These are phyloP conservation scores for Aurantiochytrium sp. DNA, from an alignment of 108 stramenopile species.

Conservation along the genomic window DNA sequence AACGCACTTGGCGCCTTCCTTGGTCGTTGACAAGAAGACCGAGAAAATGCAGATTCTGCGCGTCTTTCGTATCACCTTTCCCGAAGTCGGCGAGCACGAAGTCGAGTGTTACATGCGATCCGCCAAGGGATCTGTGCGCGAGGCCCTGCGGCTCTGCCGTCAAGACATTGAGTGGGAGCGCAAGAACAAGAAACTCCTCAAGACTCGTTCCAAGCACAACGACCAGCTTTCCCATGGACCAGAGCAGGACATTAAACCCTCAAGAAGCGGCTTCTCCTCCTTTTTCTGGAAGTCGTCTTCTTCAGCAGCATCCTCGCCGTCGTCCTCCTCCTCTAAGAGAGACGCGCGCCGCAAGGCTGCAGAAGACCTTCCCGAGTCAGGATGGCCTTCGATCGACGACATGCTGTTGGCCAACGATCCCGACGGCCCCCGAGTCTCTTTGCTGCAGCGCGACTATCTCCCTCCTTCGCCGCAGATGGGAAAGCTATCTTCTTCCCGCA, in stretches of 20 bases:
- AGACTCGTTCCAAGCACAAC: neutral
- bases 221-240: neutral
- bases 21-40: neutral
- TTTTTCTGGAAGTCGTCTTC: neutral
- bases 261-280: too few species aligned
- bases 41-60: conserved; percentile 13
- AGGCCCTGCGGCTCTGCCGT: neutral
- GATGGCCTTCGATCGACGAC: neutral
- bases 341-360: neutral
- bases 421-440: neutral
- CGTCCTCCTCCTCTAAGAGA: neutral
- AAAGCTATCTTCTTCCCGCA: too few species aligned
- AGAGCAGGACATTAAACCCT: too few species aligned
- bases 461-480: neutral
- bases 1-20: neutral
- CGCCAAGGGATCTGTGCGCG: neutral
- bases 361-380: neutral
- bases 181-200: neutral
- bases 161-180: neutral
- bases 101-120: neutral
- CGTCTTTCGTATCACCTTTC: neutral
- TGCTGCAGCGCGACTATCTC: neutral
- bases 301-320: neutral
- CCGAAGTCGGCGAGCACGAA: neutral
- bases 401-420: neutral